phyloP scores from a whole-genome alignment of 805 yeast species.

The Sungouiozyma intestinalis region DNA sequence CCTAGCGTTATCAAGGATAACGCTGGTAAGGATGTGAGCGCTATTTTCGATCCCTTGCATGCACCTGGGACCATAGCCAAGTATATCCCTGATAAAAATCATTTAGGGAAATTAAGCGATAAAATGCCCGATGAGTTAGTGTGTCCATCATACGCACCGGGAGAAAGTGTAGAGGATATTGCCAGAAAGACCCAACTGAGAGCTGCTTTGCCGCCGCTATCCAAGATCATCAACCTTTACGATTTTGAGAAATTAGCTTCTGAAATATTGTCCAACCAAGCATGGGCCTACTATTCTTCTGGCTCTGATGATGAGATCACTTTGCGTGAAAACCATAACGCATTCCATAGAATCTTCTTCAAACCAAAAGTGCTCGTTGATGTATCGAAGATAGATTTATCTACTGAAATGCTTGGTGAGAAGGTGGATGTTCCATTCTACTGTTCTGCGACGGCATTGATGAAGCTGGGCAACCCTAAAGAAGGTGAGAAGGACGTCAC shows the following conservation, averaged over 20 bases:
- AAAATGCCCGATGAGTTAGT: conserved; percentile 22
- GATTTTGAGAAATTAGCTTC: conserved; percentile 87
- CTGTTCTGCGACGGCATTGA: conserved; percentile 85
- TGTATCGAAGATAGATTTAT: conserved; percentile 59
- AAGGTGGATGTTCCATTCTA: conserved; percentile 70
- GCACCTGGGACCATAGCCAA: conserved; percentile 76
- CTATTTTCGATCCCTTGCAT: conserved; percentile 80
- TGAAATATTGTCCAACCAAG: conserved; percentile 61
- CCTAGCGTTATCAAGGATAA: conserved; percentile 64
- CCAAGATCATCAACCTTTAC: conserved; percentile 61
- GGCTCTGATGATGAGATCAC: conserved; percentile 92
- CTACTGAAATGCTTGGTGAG: conserved; percentile 69
- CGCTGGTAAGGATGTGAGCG: conserved; percentile 78
- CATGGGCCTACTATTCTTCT: conserved; percentile 88
- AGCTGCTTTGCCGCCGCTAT: conserved; percentile 54
- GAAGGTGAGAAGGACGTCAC: conserved; percentile 88
- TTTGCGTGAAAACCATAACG: conserved; percentile 79
- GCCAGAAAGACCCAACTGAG: conserved; percentile 19
- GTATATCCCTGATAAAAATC: conserved; percentile 46
- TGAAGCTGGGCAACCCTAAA: conserved; percentile 73
- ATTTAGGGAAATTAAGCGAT: conserved; percentile 46
- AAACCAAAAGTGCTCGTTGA: conserved; percentile 76
- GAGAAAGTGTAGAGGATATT: conserved; percentile 26
- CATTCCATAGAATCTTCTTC: conserved; percentile 81
- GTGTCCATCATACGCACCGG: conserved; percentile 25